Conservation (phyloP, 495 filamentous ascomycete species). For the Tuber magnatum region DNA sequence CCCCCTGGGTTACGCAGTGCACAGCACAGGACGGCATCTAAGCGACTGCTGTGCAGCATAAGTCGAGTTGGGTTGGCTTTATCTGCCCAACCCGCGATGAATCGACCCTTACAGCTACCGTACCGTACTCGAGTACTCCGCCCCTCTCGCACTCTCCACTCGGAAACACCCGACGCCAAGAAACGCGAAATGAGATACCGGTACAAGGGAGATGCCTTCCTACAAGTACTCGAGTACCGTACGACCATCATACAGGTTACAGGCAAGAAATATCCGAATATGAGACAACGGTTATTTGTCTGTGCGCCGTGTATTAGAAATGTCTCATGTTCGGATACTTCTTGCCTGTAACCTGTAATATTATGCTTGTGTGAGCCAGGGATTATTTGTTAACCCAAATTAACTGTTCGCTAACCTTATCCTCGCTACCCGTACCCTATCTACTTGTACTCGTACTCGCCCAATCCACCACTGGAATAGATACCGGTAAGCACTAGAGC, state of each 20-base stretch:
- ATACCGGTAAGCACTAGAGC: neutral
- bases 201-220: neutral
- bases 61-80: neutral
- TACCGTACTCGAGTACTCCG: neutral
- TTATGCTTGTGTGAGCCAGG: neutral
- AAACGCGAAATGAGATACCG: neutral
- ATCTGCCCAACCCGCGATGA: neutral
- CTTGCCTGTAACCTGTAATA: too few relatives aligned
- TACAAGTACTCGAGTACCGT: too few relatives aligned
- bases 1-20: neutral
- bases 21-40: neutral
- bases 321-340: too few relatives aligned
- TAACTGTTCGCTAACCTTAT: neutral
- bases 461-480: neutral
- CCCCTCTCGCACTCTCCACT: neutral
- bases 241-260: too few relatives aligned
- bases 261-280: too few relatives aligned
- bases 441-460: neutral
- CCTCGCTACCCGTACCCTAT: neutral
- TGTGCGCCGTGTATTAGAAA: too few relatives aligned
- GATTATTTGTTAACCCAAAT: neutral
- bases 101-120: neutral
- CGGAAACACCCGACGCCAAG: neutral
- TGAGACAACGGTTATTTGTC: too few relatives aligned
- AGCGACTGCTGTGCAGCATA: neutral